phyloP scores from a whole-genome alignment of 192 early-diverging fungal genomes.

The Coemansia sp. region DNA sequence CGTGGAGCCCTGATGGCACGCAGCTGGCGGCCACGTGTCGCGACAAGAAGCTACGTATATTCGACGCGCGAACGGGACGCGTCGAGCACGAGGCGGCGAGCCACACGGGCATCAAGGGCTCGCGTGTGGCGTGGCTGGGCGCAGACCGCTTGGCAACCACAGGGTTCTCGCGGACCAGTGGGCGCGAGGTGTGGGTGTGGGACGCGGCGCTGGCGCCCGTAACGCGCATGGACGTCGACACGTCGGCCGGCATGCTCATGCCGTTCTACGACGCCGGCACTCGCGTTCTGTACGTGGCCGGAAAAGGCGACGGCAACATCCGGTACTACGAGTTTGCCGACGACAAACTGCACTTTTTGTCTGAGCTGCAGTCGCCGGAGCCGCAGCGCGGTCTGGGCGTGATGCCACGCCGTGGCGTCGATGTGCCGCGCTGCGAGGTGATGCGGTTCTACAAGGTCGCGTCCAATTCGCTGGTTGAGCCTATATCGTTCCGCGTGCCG shows the following conservation, averaged over 20 bases:
- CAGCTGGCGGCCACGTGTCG: constrained; percentile 88
- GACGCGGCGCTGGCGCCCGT: constrained; percentile 62
- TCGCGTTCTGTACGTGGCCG: constrained; percentile 89
- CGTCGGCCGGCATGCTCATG: constrained; percentile 93
- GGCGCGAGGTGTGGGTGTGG: constrained; percentile 95
- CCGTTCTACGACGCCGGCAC: constrained; percentile 93
- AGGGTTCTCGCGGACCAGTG: constrained; percentile 89
- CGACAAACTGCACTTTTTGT: constrained; percentile 84
- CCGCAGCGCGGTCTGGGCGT: constrained; percentile 93
- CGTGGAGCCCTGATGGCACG: constrained; percentile 86
- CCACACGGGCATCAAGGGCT: constrained; percentile 98
- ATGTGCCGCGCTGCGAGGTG: constrained; percentile 86
- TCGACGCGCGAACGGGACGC: constrained; percentile 86
- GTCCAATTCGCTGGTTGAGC: constrained; percentile 79
- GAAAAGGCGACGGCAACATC: constrained; percentile 99
- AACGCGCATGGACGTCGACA: constrained; percentile 84
- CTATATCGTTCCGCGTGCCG: constrained; percentile 95
- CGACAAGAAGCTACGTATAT: constrained; percentile 93
- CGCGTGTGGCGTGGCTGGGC: constrained; percentile 89
- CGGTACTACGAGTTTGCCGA: constrained; percentile 98
- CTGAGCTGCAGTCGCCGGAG: constrained; percentile 86
- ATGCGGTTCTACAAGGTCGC: constrained; percentile 93
- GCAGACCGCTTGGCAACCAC: constrained; percentile 83
- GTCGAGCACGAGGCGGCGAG: constrained; percentile 73
- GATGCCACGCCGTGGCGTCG: constrained; percentile 89